Conservation (phyloP, 371 early-diverging fungal species). For the Mucor piriformis region DNA sequence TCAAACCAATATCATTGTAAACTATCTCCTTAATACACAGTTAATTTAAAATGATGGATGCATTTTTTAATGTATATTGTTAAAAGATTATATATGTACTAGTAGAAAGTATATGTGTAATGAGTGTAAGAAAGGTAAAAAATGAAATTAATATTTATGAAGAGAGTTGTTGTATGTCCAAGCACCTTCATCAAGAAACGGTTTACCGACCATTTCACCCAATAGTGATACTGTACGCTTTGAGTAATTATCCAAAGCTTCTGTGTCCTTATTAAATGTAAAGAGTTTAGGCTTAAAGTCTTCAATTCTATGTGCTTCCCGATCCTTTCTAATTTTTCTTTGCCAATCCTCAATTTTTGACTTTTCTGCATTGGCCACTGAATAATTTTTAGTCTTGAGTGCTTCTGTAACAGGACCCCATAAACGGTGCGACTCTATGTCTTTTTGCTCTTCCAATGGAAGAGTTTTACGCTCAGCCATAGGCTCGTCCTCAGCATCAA, state of each 20-base stretch:
- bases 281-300: constrained; percentile 53
- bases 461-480: constrained; percentile 54
- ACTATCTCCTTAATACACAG: too few species aligned
- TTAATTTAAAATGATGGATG: too few species aligned
- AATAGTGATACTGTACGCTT: constrained; percentile 11
- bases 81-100: too few species aligned
- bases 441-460: constrained; percentile 64
- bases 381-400: constrained; percentile 62
- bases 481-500: constrained; percentile 63
- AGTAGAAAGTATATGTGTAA: too few species aligned
- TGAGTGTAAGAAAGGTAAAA: too few species aligned
- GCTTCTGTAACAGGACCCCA: constrained; percentile 77
- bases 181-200: constrained; percentile 40
- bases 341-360: constrained; percentile 74
- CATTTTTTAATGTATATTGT: too few species aligned
- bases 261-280: constrained; percentile 46
- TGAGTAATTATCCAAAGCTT: constrained; percentile 12
- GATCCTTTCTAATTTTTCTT: constrained; percentile 62
- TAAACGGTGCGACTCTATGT: constrained; percentile 70
- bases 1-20: too few species aligned
- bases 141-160: constrained; percentile 12
- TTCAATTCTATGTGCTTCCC: constrained; percentile 47
- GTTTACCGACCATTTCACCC: constrained; percentile 20
- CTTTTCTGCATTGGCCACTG: constrained; percentile 68
- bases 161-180: constrained; percentile 50